Evolutionary conservation across 1,139 yeast species (phyloP).

Genomic region (Kazachstania sp.): DNA sequence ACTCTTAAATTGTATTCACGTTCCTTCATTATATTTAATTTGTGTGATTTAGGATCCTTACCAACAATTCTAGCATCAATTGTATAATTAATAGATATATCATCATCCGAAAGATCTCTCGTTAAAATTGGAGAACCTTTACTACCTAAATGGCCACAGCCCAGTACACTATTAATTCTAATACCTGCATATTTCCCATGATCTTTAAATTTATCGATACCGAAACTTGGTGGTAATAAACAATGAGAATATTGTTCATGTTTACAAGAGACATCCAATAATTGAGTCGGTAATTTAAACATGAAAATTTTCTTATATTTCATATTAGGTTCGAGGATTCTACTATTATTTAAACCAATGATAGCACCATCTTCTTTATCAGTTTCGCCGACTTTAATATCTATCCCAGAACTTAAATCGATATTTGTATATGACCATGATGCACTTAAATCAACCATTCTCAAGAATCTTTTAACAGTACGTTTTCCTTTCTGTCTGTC

Average conservation of each 20-base stretch:
- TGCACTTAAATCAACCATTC: conserved; percentile 39
- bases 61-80: conserved; percentile 30
- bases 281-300: conserved; percentile 51
- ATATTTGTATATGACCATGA: conserved; percentile 36
- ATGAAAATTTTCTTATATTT: conserved; percentile 56
- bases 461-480: conserved; percentile 32
- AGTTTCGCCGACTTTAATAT: conserved; percentile 38
- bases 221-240: conserved; percentile 58
- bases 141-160: conserved; percentile 36
- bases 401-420: conserved; percentile 39
- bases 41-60: conserved; percentile 16
- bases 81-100: conserved; percentile 28
- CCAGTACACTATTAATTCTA: conserved; percentile 28
- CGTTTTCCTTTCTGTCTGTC: conserved; percentile 25
- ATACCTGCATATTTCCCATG: conserved; percentile 28
- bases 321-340: conserved; percentile 43
- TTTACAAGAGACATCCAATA: conserved; percentile 51
- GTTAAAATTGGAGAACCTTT: conserved; percentile 35
- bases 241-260: conserved; percentile 47
- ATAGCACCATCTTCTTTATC: conserved; percentile 42
- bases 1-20: conserved; percentile 30
- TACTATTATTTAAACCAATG: conserved; percentile 45
- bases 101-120: conserved; percentile 30
- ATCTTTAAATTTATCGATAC: conserved; percentile 41
- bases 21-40: conserved; percentile 23